A percentile compares a stretch with the other conserved stretches of the same genome.
Evolutionary conservation across 2,329 filamentous ascomycete genomes (phyloP).

Genomic region (Neopestalotiopsis clavispora): DNA sequence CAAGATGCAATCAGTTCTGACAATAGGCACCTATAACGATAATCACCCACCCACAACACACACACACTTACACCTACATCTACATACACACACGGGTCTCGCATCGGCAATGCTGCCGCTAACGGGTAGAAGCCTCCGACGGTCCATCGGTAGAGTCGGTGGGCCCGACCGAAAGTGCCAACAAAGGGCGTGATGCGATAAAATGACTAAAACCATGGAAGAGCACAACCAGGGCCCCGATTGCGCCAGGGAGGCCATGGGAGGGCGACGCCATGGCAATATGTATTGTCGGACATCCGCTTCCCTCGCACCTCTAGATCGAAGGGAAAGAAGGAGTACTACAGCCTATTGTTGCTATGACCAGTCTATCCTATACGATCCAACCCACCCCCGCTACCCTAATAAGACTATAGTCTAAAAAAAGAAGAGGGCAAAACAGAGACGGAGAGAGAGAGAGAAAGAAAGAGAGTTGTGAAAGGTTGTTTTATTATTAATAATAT

Average conservation of each 20-base stretch:
- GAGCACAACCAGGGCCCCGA: not conserved
- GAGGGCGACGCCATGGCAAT: not conserved
- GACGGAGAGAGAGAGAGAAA: not conserved
- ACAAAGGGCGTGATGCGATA: not conserved
- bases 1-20: no score
- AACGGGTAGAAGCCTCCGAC: conserved; percentile 12
- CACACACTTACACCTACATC: not conserved
- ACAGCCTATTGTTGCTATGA: no score
- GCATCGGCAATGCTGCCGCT: conserved; percentile 12
- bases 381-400: not conserved
- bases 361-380: not conserved
- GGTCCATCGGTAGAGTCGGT: not conserved
- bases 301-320: not conserved
- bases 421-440: not conserved
- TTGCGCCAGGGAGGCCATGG: not conserved
- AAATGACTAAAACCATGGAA: conserved; percentile 14
- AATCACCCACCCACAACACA: no score
- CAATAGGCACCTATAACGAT: no score
- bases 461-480: no score
- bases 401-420: not conserved
- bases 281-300: conserved; percentile 16
- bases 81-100: not conserved
- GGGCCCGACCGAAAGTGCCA: not conserved
- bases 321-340: no score
- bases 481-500: not conserved